These are phyloP conservation scores for Pyrenophora graminea DNA, from an alignment of 2,329 filamentous ascomycete species.

Conservation along the genomic window DNA sequence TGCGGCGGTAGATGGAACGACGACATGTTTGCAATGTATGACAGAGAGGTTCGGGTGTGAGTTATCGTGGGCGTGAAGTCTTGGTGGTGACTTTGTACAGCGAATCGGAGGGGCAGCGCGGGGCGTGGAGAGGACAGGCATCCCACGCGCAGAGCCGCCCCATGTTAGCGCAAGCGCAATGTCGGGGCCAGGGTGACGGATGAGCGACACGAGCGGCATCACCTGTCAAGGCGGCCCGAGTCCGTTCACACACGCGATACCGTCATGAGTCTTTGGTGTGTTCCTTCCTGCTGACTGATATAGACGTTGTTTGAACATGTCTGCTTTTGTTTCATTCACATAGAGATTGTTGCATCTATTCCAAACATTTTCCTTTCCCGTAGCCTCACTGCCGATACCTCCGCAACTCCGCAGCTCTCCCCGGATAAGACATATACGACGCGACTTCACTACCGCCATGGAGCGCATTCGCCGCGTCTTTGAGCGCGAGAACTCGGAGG, in stretches of 20 bases:
- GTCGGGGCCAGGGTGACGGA: slow-evolving; percentile 1
- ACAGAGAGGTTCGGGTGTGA: neutral
- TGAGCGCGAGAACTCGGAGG: slow-evolving; percentile 29
- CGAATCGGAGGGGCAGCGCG: slow-evolving; percentile 19
- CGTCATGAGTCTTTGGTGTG: slow-evolving; percentile 14
- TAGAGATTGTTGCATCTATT: neutral
- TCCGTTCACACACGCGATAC: slow-evolving; percentile 21
- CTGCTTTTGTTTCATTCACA: slow-evolving; percentile 15
- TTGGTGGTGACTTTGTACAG: slow-evolving; percentile 4
- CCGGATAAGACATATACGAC: slow-evolving; percentile 6
- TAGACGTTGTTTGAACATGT: slow-evolving; percentile 23
- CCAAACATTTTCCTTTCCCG: slow-evolving; percentile 12
- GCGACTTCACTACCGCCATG: slow-evolving; percentile 29
- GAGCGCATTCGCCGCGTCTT: slow-evolving; percentile 42
- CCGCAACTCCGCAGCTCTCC: slow-evolving; percentile 7
- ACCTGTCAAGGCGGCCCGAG: slow-evolving; percentile 10
- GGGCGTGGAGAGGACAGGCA: slow-evolving; percentile 14
- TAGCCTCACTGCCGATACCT: slow-evolving; percentile 3
- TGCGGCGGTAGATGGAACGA: slow-evolving; percentile 21
- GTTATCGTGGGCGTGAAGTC: neutral
- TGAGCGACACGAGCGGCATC: slow-evolving; percentile 11
- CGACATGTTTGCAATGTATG: neutral
- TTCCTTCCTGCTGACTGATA: slow-evolving; percentile 1
- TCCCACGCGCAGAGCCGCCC: slow-evolving; percentile 13
- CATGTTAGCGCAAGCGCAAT: slow-evolving; percentile 7